These are phyloP conservation scores for Lachancea mirantina DNA, from an alignment of 805 yeast species.

Conservation along the genomic window DNA sequence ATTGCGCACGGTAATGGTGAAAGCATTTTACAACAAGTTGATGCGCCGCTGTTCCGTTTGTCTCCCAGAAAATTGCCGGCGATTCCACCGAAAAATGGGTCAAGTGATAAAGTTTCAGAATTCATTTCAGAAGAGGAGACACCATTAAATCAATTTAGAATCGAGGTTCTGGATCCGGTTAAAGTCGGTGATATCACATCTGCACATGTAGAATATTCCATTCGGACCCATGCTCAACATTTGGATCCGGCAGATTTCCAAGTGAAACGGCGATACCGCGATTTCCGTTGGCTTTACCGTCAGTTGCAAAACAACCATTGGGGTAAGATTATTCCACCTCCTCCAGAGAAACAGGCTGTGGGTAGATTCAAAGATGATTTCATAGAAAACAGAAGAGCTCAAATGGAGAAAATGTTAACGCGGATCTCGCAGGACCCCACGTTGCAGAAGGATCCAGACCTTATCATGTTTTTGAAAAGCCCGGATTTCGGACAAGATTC, in stretches of 20 bases:
- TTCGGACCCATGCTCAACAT: constrained; percentile 48
- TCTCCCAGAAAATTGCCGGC: constrained; percentile 16
- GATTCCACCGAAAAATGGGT: too few species aligned
- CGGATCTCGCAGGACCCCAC: constrained; percentile 53
- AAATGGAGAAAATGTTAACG: constrained; percentile 77
- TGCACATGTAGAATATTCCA: constrained; percentile 82
- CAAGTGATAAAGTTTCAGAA: too few species aligned
- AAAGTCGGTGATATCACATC: constrained; percentile 86
- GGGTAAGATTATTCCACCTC: constrained; percentile 89
- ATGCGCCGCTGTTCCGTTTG: constrained; percentile 21
- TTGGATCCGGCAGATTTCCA: constrained; percentile 36
- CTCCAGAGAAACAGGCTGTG: constrained; percentile 88
- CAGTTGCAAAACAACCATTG: constrained; percentile 83
- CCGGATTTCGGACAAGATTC: constrained; percentile 62
- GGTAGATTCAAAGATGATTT: constrained; percentile 90
- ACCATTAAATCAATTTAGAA: constrained; percentile 37
- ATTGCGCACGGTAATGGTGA: constrained; percentile 16
- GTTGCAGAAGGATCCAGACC: constrained; percentile 67
- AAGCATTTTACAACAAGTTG: constrained; percentile 17
- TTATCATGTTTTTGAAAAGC: constrained; percentile 68
- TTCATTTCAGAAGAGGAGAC: constrained; percentile 4
- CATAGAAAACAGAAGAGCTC: constrained; percentile 75
- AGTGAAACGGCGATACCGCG: constrained; percentile 82
- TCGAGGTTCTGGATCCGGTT: constrained; percentile 81
- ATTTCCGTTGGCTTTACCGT: constrained; percentile 90